Base-by-base conservation (phyloP, 192 early-diverging fungal genomes). In the Rhizophlyctis rosea region DNA sequence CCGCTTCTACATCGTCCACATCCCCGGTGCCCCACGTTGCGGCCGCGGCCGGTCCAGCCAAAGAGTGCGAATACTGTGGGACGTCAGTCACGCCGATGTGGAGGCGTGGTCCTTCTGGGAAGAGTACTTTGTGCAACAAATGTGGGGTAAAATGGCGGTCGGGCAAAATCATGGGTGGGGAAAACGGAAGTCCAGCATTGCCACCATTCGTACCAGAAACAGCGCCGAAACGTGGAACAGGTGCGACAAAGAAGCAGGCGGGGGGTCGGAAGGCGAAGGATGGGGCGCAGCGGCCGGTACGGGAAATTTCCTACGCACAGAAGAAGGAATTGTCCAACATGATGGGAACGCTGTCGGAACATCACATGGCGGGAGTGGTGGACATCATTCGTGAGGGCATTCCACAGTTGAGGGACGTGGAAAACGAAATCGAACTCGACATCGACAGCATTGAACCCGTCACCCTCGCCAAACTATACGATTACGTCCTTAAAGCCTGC, bases 141-240 rank as follows among this genome's bases (percentile, higher is more conserved):
- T 77, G 76, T 47, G 76, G 76, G 25, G 76, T 77, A 18, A 70
- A 76, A 60, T 76, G 75, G 75, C 21, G 63, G 18, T 49, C 55
- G 34, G 67, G 71, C 28, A 65, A 69, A 16, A 70, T 69, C 31
- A 56, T 65, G 63, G 63, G 63, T 33, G 63, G n/a, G n/a, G n/a
- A n/a, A n/a, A n/a, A n/a, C n/a, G n/a, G n/a, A n/a, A n/a, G n/a
- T n/a, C n/a, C n/a, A n/a, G n/a, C n/a, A n/a, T n/a, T n/a, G n/a
- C n/a, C n/a, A n/a, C n/a, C n/a, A n/a, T n/a, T n/a, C n/a, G n/a
- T n/a, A 57, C 34, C 29, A 4, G 16, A 29, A 2, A 24, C 3
- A 25, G 4, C 27, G 14, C 33, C 35, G 13, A 29, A 49, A 18
- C 13, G 13, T 24, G 39, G 39, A 47, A n/a, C 39, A 47, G 39